phyloP scores from a whole-genome alignment of 2,329 filamentous ascomycete species.

The Microthyrium microscopicum region DNA sequence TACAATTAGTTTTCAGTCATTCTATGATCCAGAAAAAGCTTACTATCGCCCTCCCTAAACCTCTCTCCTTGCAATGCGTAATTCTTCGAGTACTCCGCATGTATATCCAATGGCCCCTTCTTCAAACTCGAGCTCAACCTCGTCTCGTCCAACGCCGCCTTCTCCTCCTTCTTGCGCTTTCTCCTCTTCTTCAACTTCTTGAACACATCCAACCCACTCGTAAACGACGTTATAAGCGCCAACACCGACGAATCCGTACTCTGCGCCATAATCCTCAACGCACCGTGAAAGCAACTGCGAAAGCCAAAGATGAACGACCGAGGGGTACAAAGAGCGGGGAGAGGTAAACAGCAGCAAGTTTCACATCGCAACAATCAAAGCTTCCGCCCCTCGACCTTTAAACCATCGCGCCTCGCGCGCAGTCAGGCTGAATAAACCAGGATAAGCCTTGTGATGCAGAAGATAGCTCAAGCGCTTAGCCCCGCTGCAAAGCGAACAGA shows the following conservation, averaged over 20 bases:
- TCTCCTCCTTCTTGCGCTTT: slow-evolving; percentile 16
- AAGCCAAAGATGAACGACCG: too few relatives aligned
- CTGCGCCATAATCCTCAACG: too few relatives aligned
- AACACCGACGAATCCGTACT: slow-evolving; percentile 18
- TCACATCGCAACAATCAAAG: too few relatives aligned
- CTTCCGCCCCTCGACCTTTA: too few relatives aligned
- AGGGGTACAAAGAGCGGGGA: too few relatives aligned
- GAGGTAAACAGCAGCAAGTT: too few relatives aligned
- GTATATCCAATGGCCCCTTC: slow-evolving; percentile 25
- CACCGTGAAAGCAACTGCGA: too few relatives aligned
- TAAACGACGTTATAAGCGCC: slow-evolving; percentile 27
- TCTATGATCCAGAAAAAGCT: slow-evolving; percentile 9
- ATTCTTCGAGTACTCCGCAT: slow-evolving; percentile 24
- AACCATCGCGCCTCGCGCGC: too few relatives aligned
- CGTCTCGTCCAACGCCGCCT: slow-evolving; percentile 19
- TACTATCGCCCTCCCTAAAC: slow-evolving; percentile 29
- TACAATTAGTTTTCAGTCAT: not conserved
- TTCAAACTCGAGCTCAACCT: slow-evolving; percentile 23
- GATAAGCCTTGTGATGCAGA: too few relatives aligned
- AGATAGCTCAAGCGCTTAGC: too few relatives aligned
- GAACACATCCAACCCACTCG: slow-evolving; percentile 28
- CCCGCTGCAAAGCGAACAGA: too few relatives aligned
- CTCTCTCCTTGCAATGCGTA: slow-evolving; percentile 20
- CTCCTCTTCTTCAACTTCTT: slow-evolving; percentile 22
- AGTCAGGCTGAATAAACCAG: too few relatives aligned